A percentile compares a stretch with the other conserved stretches of the same genome.
phyloP scores from a whole-genome alignment of 2,329 filamentous ascomycete genomes.

The Neofusicoccum kwambonambiense region DNA sequence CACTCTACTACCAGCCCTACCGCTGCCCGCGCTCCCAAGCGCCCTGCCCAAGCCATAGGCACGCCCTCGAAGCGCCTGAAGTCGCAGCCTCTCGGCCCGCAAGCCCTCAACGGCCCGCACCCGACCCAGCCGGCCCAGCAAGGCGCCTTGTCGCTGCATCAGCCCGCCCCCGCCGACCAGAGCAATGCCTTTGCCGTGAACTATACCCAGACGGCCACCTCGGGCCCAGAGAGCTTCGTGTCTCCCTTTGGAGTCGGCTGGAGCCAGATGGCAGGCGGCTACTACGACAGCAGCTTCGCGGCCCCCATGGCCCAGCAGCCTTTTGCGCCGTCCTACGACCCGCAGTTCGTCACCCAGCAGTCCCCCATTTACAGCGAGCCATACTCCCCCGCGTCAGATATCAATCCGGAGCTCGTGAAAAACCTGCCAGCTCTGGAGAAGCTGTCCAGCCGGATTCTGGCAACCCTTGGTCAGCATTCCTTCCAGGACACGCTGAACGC shows the following conservation, averaged over 20 bases:
- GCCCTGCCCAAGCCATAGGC: constrained; percentile 12
- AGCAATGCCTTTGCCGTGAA: constrained; percentile 17
- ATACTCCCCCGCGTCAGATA: constrained; percentile 2
- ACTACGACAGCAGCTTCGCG: constrained; percentile 9
- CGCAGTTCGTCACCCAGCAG: constrained; percentile 5
- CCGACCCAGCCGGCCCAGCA: neutral
- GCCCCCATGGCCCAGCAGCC: constrained; percentile 6
- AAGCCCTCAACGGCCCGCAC: neutral
- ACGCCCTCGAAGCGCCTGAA: constrained; percentile 15
- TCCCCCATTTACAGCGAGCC: constrained; percentile 16
- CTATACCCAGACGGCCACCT: constrained; percentile 4
- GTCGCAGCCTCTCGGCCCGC: constrained; percentile 14
- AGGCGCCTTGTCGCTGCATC: constrained; percentile 1
- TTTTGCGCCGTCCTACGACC: constrained; percentile 11
- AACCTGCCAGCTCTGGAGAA: constrained; percentile 1
- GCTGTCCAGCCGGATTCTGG: constrained; percentile 59
- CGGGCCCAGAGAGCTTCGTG: constrained; percentile 7
- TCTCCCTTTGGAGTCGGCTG: constrained; percentile 5
- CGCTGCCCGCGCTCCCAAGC: constrained; percentile 7
- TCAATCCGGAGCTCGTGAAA: neutral
- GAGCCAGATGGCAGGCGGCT: constrained; percentile 9
- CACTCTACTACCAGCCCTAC: constrained; percentile 10
- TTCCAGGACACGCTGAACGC: constrained; percentile 58
- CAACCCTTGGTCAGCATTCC: constrained; percentile 56
- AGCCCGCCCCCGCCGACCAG: neutral